These are phyloP conservation scores for Metschnikowia rubicola DNA, from an alignment of 805 yeast species.

Conservation along the genomic window DNA sequence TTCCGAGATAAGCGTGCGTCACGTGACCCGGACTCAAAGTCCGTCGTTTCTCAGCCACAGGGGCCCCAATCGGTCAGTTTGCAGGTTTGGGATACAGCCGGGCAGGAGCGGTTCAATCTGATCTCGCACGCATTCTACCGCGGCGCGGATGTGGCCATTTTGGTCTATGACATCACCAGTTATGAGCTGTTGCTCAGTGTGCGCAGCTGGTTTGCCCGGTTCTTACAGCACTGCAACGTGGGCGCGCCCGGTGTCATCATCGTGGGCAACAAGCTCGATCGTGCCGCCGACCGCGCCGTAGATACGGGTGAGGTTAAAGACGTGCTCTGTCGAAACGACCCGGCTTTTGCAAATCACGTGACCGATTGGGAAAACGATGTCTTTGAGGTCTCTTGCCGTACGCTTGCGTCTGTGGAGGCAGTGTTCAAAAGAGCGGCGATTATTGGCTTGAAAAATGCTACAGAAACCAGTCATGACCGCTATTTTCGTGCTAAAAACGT, in stretches of 20 bases:
- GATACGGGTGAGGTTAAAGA: conserved; percentile 36
- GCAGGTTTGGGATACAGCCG: conserved; percentile 57
- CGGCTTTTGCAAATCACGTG: conserved; percentile 25
- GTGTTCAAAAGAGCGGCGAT: conserved; percentile 37
- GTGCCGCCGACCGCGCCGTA: conserved; percentile 29
- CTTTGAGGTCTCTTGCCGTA: conserved; percentile 32
- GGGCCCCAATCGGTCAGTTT: conserved; percentile 28
- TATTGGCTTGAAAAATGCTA: conserved; percentile 22
- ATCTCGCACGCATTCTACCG: conserved; percentile 54
- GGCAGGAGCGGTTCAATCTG: conserved; percentile 46
- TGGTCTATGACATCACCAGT: conserved; percentile 53
- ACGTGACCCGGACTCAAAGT: not conserved
- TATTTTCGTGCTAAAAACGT: not conserved
- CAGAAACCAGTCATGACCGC: not conserved
- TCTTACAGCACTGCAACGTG: conserved; percentile 47
- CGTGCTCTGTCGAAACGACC: conserved; percentile 24
- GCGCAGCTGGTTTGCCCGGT: conserved; percentile 46
- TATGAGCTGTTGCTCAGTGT: conserved; percentile 48
- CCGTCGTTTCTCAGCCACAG: not conserved
- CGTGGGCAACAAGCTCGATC: conserved; percentile 53
- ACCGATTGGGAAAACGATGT: conserved; percentile 34
- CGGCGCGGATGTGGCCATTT: conserved; percentile 54
- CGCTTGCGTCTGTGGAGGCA: conserved; percentile 27
- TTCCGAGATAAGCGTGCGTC: not conserved
- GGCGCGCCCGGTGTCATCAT: conserved; percentile 46